A percentile compares a stretch with the other conserved stretches of the same genome.
Conservation (phyloP, 2,329 filamentous ascomycete species). For the Aspergillus texensis region DNA sequence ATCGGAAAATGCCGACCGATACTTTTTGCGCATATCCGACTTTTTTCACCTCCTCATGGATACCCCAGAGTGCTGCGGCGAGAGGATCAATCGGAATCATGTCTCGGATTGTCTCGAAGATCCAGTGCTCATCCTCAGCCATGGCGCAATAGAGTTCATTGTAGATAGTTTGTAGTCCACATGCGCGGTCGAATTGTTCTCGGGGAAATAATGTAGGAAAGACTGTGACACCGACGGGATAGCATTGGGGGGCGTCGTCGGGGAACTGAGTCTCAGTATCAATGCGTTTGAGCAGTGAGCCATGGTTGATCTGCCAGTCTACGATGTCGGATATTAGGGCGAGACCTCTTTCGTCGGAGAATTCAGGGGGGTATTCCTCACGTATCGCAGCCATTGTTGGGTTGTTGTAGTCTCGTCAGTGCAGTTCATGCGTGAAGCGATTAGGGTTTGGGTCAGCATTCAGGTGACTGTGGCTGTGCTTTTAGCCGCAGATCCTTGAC, state of each 20-base stretch:
- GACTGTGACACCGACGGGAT: constrained; percentile 38
- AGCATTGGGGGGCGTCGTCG: constrained; percentile 35
- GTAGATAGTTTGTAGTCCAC: constrained; percentile 63
- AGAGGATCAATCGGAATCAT: constrained; percentile 40
- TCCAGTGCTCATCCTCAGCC: constrained; percentile 47
- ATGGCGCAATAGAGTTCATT: constrained; percentile 56
- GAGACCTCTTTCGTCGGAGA: constrained; percentile 42
- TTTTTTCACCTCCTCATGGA: constrained; percentile 36
- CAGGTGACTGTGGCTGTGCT: not conserved
- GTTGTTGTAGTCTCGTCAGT: not conserved
- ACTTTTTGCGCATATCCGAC: constrained; percentile 32
- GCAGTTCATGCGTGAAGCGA: not conserved
- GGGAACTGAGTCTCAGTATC: constrained; percentile 29
- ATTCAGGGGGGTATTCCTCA: constrained; percentile 20
- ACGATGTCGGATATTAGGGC: constrained; percentile 36
- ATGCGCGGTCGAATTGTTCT: constrained; percentile 45
- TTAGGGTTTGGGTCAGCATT: not conserved
- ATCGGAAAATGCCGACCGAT: constrained; percentile 45
- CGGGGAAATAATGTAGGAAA: constrained; percentile 41
- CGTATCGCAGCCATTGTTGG: not conserved
- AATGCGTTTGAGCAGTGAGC: constrained; percentile 42
- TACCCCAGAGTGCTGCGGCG: constrained; percentile 40
- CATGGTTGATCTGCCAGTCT: constrained; percentile 49
- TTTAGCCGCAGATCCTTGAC: not conserved
- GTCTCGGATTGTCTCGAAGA: constrained; percentile 33